Base-by-base conservation (phyloP, 169 alveolate genomes). In the Toxoplasma gondii region DNA sequence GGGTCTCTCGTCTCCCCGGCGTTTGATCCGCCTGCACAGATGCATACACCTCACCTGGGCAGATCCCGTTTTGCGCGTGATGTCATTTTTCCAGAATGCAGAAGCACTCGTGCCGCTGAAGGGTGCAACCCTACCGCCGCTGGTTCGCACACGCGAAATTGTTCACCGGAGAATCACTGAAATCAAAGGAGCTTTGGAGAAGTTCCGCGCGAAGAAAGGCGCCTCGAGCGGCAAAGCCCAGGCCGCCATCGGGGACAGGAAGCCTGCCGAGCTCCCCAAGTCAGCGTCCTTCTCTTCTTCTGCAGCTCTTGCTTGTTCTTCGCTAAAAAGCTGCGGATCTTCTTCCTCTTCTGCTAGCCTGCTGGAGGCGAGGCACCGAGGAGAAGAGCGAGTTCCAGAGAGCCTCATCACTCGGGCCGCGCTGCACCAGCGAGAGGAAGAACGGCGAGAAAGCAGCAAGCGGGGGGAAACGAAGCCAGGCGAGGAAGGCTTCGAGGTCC, bases 91-190 rank as follows among this genome's bases (percentile, higher is more conserved):
- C 22, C 80, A 86, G 92, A 80, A 86, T n/a, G 92, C 92, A 36
- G 92, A 86, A 39, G 53, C 4, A 2, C 44, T 86, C n/a, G 81
- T 86, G 29, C 92, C 92, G 22, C 80, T 86, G 49, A 86, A 86
- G 45, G 70, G 81, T 34, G 92, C 92, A 53, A 86, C 92, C 19
- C 44, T n/a, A 7, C 58, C 92, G 29, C 92, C 92, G 10, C 92
- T 86, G 10, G 92, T 86, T 34, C 41, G 45, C 45, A 86, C 45
- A 1, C 92, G 92, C n/a, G 81, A 86, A 34, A n/a, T 86, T 16
- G 80, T 86, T 10, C 81, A 53, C 16, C 41, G 80, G 34, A 19
- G 80, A 1, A 53, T 86, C 80, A 53, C 92, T 19, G 92, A 86
- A 4, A 86, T 86, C 29, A 86, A 86, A 53, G 92, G 58, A 7